phyloP scores from a whole-genome alignment of 805 yeast species.

The Kuraishia molischiana region DNA sequence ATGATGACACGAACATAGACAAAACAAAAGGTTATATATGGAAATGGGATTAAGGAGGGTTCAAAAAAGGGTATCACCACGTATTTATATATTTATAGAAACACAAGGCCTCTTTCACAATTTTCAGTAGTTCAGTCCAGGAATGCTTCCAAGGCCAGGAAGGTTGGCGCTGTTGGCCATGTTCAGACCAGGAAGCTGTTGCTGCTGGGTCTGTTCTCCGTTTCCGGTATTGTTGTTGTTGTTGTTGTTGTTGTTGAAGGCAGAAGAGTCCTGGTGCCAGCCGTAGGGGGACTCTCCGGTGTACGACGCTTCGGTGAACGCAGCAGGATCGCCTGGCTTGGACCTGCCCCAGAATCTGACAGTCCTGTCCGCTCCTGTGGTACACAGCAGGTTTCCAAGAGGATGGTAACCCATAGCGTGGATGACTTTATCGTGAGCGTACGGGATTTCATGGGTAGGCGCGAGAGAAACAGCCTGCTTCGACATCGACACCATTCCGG shows the following conservation, averaged over 20 bases:
- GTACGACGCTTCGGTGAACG: conserved; percentile 55
- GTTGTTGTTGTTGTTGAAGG: conserved; percentile 30
- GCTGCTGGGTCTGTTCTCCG: not conserved
- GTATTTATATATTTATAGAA: no score
- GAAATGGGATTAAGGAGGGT: no score
- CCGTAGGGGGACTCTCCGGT: not conserved
- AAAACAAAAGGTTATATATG: no score
- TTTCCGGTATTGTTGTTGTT: not conserved
- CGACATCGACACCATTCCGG: not conserved
- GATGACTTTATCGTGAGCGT: conserved; percentile 90
- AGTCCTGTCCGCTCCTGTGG: conserved; percentile 91
- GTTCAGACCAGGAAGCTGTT: conserved; percentile 2
- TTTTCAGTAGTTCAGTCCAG: not conserved
- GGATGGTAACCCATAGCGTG: conserved; percentile 91
- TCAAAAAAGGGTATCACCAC: no score
- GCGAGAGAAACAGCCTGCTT: conserved; percentile 6
- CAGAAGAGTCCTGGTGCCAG: conserved; percentile 3
- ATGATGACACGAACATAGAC: no score
- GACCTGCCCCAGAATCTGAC: conserved; percentile 93
- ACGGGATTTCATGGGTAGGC: conserved; percentile 62
- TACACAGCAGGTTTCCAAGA: conserved; percentile 79
- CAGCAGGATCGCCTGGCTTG: conserved; percentile 79
- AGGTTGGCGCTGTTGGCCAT: not conserved
- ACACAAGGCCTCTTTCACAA: no score
- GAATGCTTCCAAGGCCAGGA: conserved; percentile 2